Conservation (phyloP, 805 yeast genomes). For the Candida broadrunensis region DNA sequence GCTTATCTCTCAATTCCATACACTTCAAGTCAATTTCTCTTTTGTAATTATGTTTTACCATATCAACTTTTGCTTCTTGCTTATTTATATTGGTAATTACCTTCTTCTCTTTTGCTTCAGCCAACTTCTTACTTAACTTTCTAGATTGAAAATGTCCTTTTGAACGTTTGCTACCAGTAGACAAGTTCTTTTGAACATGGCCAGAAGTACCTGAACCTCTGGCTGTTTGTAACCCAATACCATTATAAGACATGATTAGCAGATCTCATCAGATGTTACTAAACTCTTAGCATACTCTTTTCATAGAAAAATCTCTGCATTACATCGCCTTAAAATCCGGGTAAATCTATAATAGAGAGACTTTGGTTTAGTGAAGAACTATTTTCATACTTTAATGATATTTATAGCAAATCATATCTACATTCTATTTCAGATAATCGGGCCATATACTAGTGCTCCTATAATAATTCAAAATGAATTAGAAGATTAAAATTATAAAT, state of each 20-base stretch:
- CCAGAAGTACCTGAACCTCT: slow-evolving; percentile 68
- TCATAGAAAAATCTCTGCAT: too few relatives aligned
- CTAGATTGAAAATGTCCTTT: slow-evolving; percentile 38
- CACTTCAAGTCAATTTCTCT: slow-evolving; percentile 45
- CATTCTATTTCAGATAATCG: too few relatives aligned
- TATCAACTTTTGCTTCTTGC: slow-evolving; percentile 16
- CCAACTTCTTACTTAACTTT: slow-evolving; percentile 17
- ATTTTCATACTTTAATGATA: too few relatives aligned
- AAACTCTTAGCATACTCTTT: too few relatives aligned
- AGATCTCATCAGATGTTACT: too few relatives aligned
- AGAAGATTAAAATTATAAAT: too few relatives aligned
- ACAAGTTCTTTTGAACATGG: slow-evolving; percentile 46
- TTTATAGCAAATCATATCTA: too few relatives aligned
- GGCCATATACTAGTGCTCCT: too few relatives aligned
- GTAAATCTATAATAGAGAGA: too few relatives aligned
- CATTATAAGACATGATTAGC: slow-evolving; percentile 63
- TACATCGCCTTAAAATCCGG: too few relatives aligned
- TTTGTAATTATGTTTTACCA: slow-evolving; percentile 31
- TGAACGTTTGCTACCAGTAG: slow-evolving; percentile 9
- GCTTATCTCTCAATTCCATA: slow-evolving; percentile 46
- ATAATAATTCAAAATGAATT: too few relatives aligned
- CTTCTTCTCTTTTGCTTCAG: slow-evolving; percentile 15
- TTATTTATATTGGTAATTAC: slow-evolving; percentile 11
- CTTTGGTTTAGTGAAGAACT: too few relatives aligned
- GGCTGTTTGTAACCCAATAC: slow-evolving; percentile 54